Evolutionary conservation across 208 protist genomes (phyloP), one percentile per base, ranked within the genome.

Genomic region (Blechomonas ayalai): DNA sequence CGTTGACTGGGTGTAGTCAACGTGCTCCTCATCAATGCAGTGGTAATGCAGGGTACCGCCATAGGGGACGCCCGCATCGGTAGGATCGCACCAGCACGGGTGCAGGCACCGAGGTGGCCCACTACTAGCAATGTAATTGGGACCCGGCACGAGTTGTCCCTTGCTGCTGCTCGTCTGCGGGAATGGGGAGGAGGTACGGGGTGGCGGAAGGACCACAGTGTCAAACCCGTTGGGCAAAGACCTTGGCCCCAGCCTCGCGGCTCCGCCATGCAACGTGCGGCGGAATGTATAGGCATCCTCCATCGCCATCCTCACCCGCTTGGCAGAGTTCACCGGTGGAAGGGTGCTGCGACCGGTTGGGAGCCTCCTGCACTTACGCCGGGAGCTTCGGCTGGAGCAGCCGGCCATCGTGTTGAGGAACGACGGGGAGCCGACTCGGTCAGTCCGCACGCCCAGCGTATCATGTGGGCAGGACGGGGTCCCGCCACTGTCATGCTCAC

Each of bases 61-160:
- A 55, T 82, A 88, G 6, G 52, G 59, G 1, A 56, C 55, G 2
- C 70, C 41, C 0, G 63, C 67, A 48, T 82, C 73, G 26, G 56
- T 53, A 9, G 85, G 76, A 20, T 79, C 73, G 52, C 85, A 93
- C 85, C 81, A 93, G 32, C 85, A 93, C 28, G 85, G 58, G 19
- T 52, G 55, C 42, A 93, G 48, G 19, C 41, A 18, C 22, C 45
- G 50, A 18, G 58, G 44, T 13, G 36, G 19, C 13, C 55, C n/a
- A 1, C 69, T 63, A 9, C 41, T 37, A 32, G 73, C 49, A 37
- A 42, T 6, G n/a, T 55, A 35, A 33, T 71, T 61, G 1, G 16
- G 15, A 10, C 18, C 27, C n/a, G n/a, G n/a, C n/a, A n/a, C n/a
- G n/a, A n/a, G n/a, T n/a, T n/a, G n/a, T n/a, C n/a, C n/a, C n/a